A percentile compares a stretch with the other conserved stretches of the same genome.
phyloP scores from a whole-genome alignment of 2,329 filamentous ascomycete species.

The Chaetoscypha palmicola region DNA sequence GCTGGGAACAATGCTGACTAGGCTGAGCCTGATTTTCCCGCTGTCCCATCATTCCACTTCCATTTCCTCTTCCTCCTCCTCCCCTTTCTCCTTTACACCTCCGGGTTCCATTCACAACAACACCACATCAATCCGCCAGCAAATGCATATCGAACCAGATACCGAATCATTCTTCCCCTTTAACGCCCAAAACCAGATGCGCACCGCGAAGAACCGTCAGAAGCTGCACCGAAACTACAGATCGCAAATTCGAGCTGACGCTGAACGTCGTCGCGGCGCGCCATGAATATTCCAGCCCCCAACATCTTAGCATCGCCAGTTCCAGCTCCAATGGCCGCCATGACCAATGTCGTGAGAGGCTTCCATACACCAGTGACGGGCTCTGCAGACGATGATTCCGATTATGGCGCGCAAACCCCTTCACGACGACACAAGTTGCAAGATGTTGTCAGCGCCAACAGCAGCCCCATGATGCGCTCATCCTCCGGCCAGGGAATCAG shows the following conservation, averaged over 20 bases:
- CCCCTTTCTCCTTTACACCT: constrained; percentile 19
- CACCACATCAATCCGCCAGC: constrained; percentile 12
- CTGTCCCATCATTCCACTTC: not conserved
- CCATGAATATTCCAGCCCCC: too few relatives aligned
- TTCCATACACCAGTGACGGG: constrained; percentile 33
- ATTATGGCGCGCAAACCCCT: constrained; percentile 38
- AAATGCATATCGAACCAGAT: constrained; percentile 32
- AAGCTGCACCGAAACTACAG: constrained; percentile 31
- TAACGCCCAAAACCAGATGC: constrained; percentile 26
- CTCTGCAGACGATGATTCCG: constrained; percentile 50
- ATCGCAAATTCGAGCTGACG: constrained; percentile 31
- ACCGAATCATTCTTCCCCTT: constrained; percentile 16
- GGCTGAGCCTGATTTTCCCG: too few relatives aligned
- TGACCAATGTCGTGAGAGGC: constrained; percentile 29
- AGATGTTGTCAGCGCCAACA: constrained; percentile 47
- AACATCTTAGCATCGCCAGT: constrained; percentile 7
- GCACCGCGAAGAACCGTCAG: constrained; percentile 26
- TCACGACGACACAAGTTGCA: constrained; percentile 30
- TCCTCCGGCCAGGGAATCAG: constrained; percentile 44
- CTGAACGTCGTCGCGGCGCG: constrained; percentile 31
- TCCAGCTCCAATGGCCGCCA: constrained; percentile 25
- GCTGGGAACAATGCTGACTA: too few relatives aligned
- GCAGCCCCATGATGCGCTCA: constrained; percentile 52
- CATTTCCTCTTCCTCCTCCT: constrained; percentile 6
- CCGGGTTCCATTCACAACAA: constrained; percentile 18